These are phyloP conservation scores for Metschnikowia hibisci DNA, from an alignment of 805 yeast genomes.

Conservation along the genomic window DNA sequence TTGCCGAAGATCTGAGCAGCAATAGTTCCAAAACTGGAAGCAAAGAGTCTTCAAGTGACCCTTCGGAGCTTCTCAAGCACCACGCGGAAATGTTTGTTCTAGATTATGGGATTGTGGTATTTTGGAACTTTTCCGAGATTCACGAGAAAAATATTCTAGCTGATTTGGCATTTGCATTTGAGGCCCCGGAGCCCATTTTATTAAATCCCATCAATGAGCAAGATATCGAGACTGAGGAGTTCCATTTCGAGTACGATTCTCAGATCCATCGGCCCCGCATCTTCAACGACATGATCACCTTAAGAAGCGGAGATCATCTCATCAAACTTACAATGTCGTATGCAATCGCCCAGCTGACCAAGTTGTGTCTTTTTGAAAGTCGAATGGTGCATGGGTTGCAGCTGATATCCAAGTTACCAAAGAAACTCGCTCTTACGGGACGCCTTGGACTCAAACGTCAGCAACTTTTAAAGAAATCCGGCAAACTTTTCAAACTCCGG, in stretches of 20 bases:
- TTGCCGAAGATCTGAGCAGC: not conserved
- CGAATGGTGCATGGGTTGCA: conserved; percentile 80
- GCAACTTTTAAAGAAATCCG: conserved; percentile 82
- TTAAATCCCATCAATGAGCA: conserved; percentile 77
- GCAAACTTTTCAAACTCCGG: conserved; percentile 81
- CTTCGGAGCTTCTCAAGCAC: conserved; percentile 53
- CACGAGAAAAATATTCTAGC: conserved; percentile 94
- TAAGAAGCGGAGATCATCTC: conserved; percentile 87
- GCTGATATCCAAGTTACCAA: conserved; percentile 86
- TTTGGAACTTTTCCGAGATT: conserved; percentile 91
- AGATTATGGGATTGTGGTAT: conserved; percentile 93
- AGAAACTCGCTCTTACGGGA: conserved; percentile 86
- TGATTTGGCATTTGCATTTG: conserved; percentile 72
- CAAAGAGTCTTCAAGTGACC: conserved; percentile 4
- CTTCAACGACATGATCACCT: conserved; percentile 89
- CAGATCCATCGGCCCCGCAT: conserved; percentile 66
- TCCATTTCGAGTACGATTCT: conserved; percentile 67
- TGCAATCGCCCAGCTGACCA: conserved; percentile 95
- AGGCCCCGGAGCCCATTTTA: conserved; percentile 45
- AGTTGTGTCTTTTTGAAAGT: conserved; percentile 85
- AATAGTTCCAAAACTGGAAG: not conserved
- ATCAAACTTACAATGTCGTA: conserved; percentile 91
- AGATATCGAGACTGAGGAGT: conserved; percentile 90
- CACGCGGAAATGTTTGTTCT: conserved; percentile 85
- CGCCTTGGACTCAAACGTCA: conserved; percentile 78